phyloP scores from a whole-genome alignment of 2,329 filamentous ascomycete genomes.

The Orbilia brochopaga region DNA sequence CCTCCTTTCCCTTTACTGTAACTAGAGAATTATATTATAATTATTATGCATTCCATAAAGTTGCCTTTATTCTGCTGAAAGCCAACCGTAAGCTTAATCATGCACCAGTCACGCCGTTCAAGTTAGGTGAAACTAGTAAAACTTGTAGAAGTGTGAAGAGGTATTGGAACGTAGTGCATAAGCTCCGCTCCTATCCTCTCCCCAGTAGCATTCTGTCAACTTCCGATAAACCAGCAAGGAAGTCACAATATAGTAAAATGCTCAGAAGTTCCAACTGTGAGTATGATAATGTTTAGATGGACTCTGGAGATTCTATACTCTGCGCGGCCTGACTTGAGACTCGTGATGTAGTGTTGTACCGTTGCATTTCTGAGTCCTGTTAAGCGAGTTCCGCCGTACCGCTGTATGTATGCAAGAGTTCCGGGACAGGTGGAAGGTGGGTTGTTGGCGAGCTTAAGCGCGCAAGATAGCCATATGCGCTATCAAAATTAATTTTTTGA shows the following conservation, averaged over 20 bases:
- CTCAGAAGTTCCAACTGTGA: neutral
- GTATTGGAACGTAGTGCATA: neutral
- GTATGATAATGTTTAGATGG: neutral
- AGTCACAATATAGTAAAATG: neutral
- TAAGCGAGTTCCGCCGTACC: neutral
- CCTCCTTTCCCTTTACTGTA: neutral
- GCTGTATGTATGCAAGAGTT: neutral
- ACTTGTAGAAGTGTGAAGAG: neutral
- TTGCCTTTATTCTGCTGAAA: neutral
- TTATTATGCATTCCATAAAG: neutral
- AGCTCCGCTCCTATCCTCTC: neutral
- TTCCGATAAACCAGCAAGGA: neutral
- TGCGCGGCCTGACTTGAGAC: neutral
- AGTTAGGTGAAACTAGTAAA: neutral
- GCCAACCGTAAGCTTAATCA: neutral
- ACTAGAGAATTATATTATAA: neutral
- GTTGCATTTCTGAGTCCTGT: slow-evolving; percentile 2
- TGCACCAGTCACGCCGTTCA: neutral
- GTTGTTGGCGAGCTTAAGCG: too few relatives aligned
- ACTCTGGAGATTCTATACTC: neutral
- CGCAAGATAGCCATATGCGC: too few relatives aligned
- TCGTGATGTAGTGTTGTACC: neutral
- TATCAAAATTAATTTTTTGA: too few relatives aligned
- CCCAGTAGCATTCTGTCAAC: neutral
- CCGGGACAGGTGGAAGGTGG: neutral